Evolutionary conservation across 495 filamentous ascomycete genomes (phyloP).

Genomic region (Xylaria scruposa): DNA sequence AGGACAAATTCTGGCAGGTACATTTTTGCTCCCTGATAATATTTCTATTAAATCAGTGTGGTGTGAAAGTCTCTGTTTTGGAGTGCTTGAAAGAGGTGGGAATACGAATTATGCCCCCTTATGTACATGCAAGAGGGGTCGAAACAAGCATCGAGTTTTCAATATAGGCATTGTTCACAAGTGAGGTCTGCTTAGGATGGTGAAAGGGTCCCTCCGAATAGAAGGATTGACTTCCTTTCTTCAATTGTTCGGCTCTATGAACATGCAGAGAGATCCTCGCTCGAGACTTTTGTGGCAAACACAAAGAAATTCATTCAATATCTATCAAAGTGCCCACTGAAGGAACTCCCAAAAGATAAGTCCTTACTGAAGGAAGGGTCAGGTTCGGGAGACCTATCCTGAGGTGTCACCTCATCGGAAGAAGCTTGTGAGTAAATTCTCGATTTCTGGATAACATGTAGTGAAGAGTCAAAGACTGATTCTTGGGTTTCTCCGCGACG

Average conservation of each 20-base stretch:
- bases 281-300: neutral
- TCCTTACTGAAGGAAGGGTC: neutral
- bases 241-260: neutral
- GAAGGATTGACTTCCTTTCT: neutral
- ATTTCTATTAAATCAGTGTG: neutral
- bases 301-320: neutral
- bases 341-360: neutral
- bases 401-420: neutral
- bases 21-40: neutral
- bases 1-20: neutral
- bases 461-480: neutral
- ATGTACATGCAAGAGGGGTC: neutral
- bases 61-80: neutral
- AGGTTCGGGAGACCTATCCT: neutral
- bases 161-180: neutral
- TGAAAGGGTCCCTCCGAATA: no score
- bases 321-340: neutral
- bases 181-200: no score
- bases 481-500: neutral
- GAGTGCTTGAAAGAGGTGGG: neutral
- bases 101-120: neutral
- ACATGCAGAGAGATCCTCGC: neutral
- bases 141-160: neutral
- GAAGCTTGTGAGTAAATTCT: neutral
- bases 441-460: no score